Evolutionary conservation across 2,329 filamentous ascomycete genomes (phyloP).

Genomic region (Aureobasidium sp.): DNA sequence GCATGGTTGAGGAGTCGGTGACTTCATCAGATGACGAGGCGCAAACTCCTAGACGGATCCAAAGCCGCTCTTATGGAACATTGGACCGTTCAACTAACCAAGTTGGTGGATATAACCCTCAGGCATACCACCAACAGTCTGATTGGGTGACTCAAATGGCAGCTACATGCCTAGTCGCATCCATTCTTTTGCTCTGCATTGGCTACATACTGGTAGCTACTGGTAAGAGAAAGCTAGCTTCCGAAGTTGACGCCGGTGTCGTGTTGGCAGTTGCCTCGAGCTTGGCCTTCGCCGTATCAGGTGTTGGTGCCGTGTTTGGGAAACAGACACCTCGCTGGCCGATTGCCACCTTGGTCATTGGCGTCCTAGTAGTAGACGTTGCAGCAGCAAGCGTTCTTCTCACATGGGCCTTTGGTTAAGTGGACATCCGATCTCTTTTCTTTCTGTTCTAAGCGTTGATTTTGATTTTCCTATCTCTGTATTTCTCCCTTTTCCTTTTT

Average conservation of each 20-base stretch:
- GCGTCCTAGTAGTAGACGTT: slow-evolving; percentile 39
- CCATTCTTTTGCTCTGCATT: slow-evolving; percentile 56
- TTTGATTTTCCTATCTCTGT: background rate
- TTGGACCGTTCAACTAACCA: background rate
- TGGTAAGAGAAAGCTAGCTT: slow-evolving; percentile 56
- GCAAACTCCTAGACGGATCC: slow-evolving; percentile 23
- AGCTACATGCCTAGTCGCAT: slow-evolving; percentile 49
- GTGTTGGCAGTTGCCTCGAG: slow-evolving; percentile 61
- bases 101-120: slow-evolving; percentile 2
- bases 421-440: background rate
- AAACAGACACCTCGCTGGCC: slow-evolving; percentile 39
- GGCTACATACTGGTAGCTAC: slow-evolving; percentile 58
- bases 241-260: slow-evolving; percentile 67
- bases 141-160: slow-evolving; percentile 19
- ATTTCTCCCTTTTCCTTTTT: background rate
- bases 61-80: slow-evolving; percentile 21
- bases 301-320: slow-evolving; percentile 50
- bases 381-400: slow-evolving; percentile 45
- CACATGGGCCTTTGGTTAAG: slow-evolving; percentile 34
- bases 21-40: slow-evolving; percentile 24
- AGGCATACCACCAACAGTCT: background rate
- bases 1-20: slow-evolving; percentile 18
- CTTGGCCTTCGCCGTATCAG: slow-evolving; percentile 54
- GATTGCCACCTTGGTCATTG: slow-evolving; percentile 37
- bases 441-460: background rate